Base-by-base conservation (phyloP, 1,284 basidiomycete species). In the Paramarasmius palmivorus region DNA sequence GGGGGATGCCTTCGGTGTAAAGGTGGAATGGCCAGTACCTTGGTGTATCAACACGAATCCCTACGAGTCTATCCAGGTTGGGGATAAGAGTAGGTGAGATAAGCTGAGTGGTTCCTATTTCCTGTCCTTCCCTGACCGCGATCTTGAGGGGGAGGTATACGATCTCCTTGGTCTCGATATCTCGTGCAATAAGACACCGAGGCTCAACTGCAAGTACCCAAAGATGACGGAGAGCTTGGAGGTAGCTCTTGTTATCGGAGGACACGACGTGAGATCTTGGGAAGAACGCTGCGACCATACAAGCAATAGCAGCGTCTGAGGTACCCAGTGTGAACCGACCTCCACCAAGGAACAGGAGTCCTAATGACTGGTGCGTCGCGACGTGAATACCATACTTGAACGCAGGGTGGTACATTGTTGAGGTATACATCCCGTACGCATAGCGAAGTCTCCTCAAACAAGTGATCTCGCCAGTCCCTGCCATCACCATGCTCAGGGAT, bases 191-290 rank as follows among this genome's bases (percentile, higher is more conserved):
- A 10, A 99, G 77, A 66, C 95, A 95, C 42, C 97, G 77, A 2
- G 97, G 95, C 64, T 99, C 95, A 14, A 92, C 88, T 1, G 97
- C 97, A 35, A 99, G 76, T 2, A 92, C 92, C 97, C 97, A 99
- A 25, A 99, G 73, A 69, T 99, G 96, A 3, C 97, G 84, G 58
- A 95, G 84, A 0, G 95, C 93, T 68, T 98, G 97, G 3, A 98
- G 79, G 65, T 94, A 96, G 37, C 89, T 86, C 56, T 90, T 89
- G 72, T 97, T 97, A 64, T 99, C 95, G 7, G 84, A 84, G 1
- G 92, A 88, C 8, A 80, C 69, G 10, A 84, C 78, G 14, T 93
- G 84, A 65, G 92, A 93, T 10, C 92, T 84, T 2, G 96, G 95
- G 69, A 93, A 98, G 74, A 97, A 94, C 0, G 97, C 85, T 14